Base-by-base conservation (phyloP, 306 rosid species). In the Quercus agrifolia region DNA sequence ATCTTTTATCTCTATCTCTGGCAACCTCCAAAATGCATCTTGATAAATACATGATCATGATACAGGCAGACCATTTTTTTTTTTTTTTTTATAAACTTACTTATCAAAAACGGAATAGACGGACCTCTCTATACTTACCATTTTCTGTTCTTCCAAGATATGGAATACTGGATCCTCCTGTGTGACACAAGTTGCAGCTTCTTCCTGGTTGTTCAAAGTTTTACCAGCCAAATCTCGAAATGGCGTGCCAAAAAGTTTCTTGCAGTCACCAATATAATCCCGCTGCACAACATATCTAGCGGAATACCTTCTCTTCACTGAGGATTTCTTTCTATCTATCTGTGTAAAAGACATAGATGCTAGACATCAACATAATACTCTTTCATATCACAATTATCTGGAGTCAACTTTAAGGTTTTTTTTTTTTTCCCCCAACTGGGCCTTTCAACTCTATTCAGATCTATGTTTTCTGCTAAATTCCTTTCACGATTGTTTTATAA, bases 181-280 rank as follows among this genome's bases (percentile, higher is more conserved):
- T 55, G 58, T 62, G 56, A 41, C 64, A 82, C 59, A 67, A 67
- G 64, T 61, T 20, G 81, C 69, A 77, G 62, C 64, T 79, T 77
- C 83, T 68, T 80, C 78, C 46, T 70, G 44, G 67, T 46, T 58
- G 75, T 74, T 70, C 73, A 72, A 82, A 57, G 73, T 71, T 73
- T 71, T 88, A 76, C 81, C 66, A 78, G 57, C 72, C 17, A 35
- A 63, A 21, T 59, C 75, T 30, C 59, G 64, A 54, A 74, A 59
- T 44, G 88, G 90, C 57, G 86, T 87, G 78, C 79, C 77, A 70
- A 83, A 84, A 64, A 88, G 86, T 80, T 86, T 78, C 82, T 81
- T 83, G 80, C 78, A 58, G 75, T 85, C 85, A 14, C 86, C 88
- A 77, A 79, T 80, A 77, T 80, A 80, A 84, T 84, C 88, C 77